Base-by-base conservation (phyloP, 2,329 filamentous ascomycete genomes). In the Aspergillus ochraceoroseus region DNA sequence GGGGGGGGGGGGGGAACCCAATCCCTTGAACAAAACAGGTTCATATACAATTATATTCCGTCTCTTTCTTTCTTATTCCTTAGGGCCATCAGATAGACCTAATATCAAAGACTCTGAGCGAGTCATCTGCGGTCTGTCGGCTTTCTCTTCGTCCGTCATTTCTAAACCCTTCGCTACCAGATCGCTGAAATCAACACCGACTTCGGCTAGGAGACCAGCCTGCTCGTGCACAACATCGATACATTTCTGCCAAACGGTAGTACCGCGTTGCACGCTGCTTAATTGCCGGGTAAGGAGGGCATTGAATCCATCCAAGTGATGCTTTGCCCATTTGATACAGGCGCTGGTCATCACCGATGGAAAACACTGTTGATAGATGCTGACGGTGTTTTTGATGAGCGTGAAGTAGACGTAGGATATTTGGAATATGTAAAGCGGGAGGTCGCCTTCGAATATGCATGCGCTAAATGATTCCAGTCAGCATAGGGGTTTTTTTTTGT, bases 311-410 rank as follows among this genome's bases (percentile, higher is more conserved):
- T 95, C 89, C 1, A 96, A 80, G 60, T 94, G 82, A 54, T 92
- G 84, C 65, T 95, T 96, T n/a, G 88, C 89, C 92, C 92, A 98
- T 60, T 90, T 94, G 55, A 98, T 90, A 55, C 88, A 94, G 0
- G 89, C 88, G 56, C 87, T 94, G 76, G 92, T 94, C 71, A 92
- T 87, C 9, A 81, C 74, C 17, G 86, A 76, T 7, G 88, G 83
- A 61, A 96, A 96, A 62, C 87, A 94, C 38, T 68, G 66, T 71
- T 94, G 87, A 65, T 92, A 95, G 57, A 86, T 89, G 57, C 79
- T 77, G 45, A 96, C 85, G 0, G 92, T 96, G 66, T 96, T 95
- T 54, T 87, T 82, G 60, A 98, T 90, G 50, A 95, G 77, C 38
- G 82, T 88, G 67, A 98, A 98, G 65, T 95, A 95, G 42, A 95